Evolutionary conservation across 768 basidiomycete genomes (phyloP).

Genomic region (Lentinula sp.): DNA sequence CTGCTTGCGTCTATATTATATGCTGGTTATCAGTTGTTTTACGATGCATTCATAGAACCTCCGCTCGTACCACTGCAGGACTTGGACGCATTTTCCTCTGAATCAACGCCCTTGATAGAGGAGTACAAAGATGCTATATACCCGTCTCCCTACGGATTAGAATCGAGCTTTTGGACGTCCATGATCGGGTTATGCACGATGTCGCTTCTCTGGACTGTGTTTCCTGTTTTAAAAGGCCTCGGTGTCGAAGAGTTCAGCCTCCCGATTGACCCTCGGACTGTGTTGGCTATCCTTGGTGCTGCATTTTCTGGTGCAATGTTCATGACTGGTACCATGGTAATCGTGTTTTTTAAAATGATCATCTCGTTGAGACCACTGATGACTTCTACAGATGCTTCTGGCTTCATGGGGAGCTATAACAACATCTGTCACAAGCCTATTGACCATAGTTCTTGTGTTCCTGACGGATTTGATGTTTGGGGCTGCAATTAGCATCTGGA

Average conservation of each 20-base stretch:
- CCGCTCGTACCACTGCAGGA: not conserved
- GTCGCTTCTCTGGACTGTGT: not conserved
- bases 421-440: constrained; percentile 57
- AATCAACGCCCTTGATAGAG: not conserved
- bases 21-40: not conserved
- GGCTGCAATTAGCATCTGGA: constrained; percentile 40
- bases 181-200: not conserved
- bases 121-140: constrained; percentile 1
- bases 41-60: not conserved
- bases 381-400: not conserved
- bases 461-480: constrained; percentile 50
- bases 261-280: not conserved
- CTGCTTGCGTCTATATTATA: not conserved
- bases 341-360: not conserved
- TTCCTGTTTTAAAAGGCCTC: not conserved
- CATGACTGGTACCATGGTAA: constrained; percentile 4
- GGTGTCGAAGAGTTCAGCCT: not conserved
- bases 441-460: constrained; percentile 65
- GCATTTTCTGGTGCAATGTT: not conserved
- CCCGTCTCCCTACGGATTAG: not conserved
- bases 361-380: not conserved
- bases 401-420: constrained; percentile 51
- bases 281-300: not conserved
- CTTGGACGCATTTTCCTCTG: not conserved
- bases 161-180: constrained; percentile 3